Conservation (phyloP, 2,329 filamentous ascomycete species). For the Xylaria sp. region DNA sequence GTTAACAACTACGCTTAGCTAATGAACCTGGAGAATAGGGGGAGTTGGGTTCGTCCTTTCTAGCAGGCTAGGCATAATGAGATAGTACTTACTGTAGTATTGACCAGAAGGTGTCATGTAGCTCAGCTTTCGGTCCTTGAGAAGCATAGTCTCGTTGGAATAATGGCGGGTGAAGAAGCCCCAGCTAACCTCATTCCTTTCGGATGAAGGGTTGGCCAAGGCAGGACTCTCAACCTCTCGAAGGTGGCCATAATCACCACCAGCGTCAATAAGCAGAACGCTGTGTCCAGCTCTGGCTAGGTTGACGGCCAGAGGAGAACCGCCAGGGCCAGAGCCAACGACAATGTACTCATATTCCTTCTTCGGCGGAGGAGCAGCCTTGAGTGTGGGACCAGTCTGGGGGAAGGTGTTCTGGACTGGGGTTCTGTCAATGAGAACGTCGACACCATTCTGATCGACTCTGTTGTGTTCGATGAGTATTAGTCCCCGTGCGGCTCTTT, state of each 20-base stretch:
- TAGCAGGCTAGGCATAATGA: background rate
- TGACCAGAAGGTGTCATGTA: constrained; percentile 63
- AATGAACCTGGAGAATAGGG: background rate
- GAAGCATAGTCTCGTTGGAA: constrained; percentile 62
- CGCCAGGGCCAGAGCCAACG: constrained; percentile 71
- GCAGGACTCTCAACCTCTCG: constrained; percentile 66
- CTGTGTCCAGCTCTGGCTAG: constrained; percentile 69
- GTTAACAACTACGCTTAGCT: constrained; percentile 14
- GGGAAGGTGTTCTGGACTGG: constrained; percentile 41
- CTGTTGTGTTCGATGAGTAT: constrained; percentile 8
- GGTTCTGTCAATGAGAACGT: constrained; percentile 38
- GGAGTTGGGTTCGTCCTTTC: background rate
- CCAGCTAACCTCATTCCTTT: constrained; percentile 67
- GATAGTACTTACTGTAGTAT: constrained; percentile 55
- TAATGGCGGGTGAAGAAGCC: constrained; percentile 73
- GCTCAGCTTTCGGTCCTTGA: constrained; percentile 67
- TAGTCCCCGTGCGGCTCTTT: constrained; percentile 8
- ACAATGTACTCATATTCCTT: constrained; percentile 70
- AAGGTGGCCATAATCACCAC: constrained; percentile 64
- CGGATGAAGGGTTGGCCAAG: constrained; percentile 63
- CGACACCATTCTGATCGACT: constrained; percentile 34
- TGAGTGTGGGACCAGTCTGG: constrained; percentile 41
- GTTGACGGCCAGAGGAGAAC: constrained; percentile 67
- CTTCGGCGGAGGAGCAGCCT: constrained; percentile 26
- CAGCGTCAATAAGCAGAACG: constrained; percentile 69